Conservation (phyloP, 257 asterid genomes). For the Prunella vulgaris region DNA sequence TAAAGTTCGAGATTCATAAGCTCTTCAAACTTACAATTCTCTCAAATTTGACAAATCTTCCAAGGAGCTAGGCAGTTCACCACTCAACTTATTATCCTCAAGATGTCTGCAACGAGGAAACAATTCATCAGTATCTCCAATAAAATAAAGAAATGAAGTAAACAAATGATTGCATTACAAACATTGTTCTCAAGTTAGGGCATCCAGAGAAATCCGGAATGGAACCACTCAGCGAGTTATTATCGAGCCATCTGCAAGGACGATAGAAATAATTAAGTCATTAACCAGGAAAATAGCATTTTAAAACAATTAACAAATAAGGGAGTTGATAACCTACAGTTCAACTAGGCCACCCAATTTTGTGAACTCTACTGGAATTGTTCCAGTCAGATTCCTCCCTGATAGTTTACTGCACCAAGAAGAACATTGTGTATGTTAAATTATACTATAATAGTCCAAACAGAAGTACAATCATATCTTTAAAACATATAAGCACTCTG, state of each 20-base stretch:
- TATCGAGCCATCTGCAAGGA: slow-evolving; percentile 84
- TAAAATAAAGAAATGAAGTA: neutral
- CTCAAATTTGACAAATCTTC: slow-evolving; percentile 55
- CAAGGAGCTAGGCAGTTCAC: slow-evolving; percentile 71
- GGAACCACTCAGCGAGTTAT: slow-evolving; percentile 71
- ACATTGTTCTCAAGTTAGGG: slow-evolving; percentile 73
- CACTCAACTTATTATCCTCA: slow-evolving; percentile 70
- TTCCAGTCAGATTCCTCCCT: slow-evolving; percentile 60
- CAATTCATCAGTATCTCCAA: slow-evolving; percentile 17
- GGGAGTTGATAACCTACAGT: slow-evolving; percentile 48
- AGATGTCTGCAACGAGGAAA: slow-evolving; percentile 61
- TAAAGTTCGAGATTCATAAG: neutral
- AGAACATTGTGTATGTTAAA: slow-evolving; percentile 9
- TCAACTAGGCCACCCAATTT: slow-evolving; percentile 58
- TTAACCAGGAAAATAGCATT: neutral
- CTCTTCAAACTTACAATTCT: slow-evolving; percentile 73
- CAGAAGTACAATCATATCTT: neutral
- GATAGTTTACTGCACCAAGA: slow-evolving; percentile 66
- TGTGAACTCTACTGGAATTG: slow-evolving; percentile 55
- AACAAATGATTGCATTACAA: slow-evolving; percentile 7
- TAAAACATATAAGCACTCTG: neutral
- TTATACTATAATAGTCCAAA: neutral
- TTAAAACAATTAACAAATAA: neutral
- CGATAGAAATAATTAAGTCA: slow-evolving; percentile 4
- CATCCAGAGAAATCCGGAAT: slow-evolving; percentile 95